Conservation (phyloP, 805 yeast species). For the Kazachstania bromeliacearum region DNA sequence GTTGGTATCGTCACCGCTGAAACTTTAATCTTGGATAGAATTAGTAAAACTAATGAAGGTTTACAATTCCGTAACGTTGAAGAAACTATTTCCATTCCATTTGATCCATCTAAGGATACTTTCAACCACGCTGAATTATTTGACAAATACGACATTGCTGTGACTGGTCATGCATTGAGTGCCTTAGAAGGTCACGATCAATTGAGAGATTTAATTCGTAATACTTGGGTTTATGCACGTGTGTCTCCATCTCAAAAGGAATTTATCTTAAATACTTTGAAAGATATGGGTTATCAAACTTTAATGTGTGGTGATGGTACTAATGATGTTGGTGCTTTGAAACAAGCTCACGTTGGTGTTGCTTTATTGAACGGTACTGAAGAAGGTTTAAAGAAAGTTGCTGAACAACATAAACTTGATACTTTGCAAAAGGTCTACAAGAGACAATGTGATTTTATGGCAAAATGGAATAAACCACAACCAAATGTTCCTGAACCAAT, state of each 20-base stretch:
- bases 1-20: slow-evolving; percentile 80
- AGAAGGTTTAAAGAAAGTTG: slow-evolving; percentile 81
- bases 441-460: slow-evolving; percentile 73
- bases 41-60: slow-evolving; percentile 57
- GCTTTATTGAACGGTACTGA: slow-evolving; percentile 97
- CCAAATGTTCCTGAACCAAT: slow-evolving; percentile 79
- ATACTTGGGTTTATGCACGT: slow-evolving; percentile 96
- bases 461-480: slow-evolving; percentile 71
- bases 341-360: slow-evolving; percentile 96
- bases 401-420: slow-evolving; percentile 66
- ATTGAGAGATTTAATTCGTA: slow-evolving; percentile 62
- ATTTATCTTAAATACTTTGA: slow-evolving; percentile 71
- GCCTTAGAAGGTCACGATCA: slow-evolving; percentile 59
- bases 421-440: slow-evolving; percentile 58
- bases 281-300: slow-evolving; percentile 83
- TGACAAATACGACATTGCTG: slow-evolving; percentile 70
- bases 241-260: slow-evolving; percentile 96
- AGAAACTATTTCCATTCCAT: slow-evolving; percentile 63
- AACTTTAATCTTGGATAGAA: slow-evolving; percentile 76
- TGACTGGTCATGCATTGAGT: slow-evolving; percentile 84
- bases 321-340: slow-evolving; percentile 98
- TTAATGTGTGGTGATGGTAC: slow-evolving; percentile 99
- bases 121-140: slow-evolving; percentile 39
- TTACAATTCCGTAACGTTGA: slow-evolving; percentile 80
- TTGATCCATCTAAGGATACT: slow-evolving; percentile 41